Base-by-base conservation (phyloP, 306 rosid genomes). In the Quercus ilex region DNA sequence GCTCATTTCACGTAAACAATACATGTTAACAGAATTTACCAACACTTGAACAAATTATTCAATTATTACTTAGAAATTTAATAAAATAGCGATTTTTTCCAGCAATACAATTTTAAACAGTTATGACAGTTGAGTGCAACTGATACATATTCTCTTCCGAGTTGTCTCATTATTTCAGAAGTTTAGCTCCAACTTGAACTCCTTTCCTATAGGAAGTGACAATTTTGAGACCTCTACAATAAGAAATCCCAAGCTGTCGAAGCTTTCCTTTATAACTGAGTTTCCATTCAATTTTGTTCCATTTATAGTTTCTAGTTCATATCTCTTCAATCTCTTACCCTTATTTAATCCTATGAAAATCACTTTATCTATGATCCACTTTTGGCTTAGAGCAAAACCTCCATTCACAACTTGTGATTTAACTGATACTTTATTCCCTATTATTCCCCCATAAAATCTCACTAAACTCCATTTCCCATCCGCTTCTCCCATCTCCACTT, bases 381-480 rank as follows among this genome's bases (percentile, higher is more conserved):
- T 85, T 69, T 88, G 86, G 28, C 89, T 80, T 35, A 87, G 25
- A 72, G 97, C 92, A 77, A 86, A 94, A 63, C 76, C 86, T 68
- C 85, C 94, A 84, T 90, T 92, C 17, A 71, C 80, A 18, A 94
- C 91, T 51, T 83, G 74, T 17, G 98, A 92, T 6, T 86, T 75
- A 26, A 94, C 78, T 5, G 73, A 15, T 21, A 89, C 83, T 0
- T 63, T 81, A 9, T 75, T 74, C n/a, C 70, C 72, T 5, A 56
- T 14, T 19, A 55, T 78, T 65, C 53, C 73, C 8, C 89, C 63
- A 21, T 74, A 78, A 79, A 94, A 91, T 77, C 51, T 84, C 25
- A 90, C 90, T 52, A 90, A 35, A 63, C 91, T 94, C 97, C 97
- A 92, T 15, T 77, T 79, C 28, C 82, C 91, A 38, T 86, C 90